phyloP scores from a whole-genome alignment of 1,284 basidiomycete genomes.

The Sporisorium reilianum region DNA sequence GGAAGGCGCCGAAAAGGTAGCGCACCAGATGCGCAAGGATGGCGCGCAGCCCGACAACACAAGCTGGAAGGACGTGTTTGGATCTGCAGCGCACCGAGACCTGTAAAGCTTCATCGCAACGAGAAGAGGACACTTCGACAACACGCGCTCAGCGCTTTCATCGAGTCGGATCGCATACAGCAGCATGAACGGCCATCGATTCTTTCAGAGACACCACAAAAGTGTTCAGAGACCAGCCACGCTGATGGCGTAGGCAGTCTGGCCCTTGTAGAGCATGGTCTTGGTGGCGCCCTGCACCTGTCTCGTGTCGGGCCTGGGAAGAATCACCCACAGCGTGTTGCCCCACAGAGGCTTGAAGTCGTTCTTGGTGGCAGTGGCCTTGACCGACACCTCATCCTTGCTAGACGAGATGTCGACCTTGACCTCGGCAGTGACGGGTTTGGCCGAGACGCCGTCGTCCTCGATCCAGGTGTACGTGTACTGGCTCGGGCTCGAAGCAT shows the following conservation, averaged over 20 bases:
- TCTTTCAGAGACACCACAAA: not conserved
- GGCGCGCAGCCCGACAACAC: slow-evolving; percentile 40
- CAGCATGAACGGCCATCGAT: not conserved
- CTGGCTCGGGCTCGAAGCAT: slow-evolving; percentile 20
- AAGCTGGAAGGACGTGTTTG: slow-evolving; percentile 39
- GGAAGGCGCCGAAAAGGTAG: slow-evolving; percentile 31
- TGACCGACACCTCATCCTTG: slow-evolving; percentile 62
- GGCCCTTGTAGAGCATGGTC: slow-evolving; percentile 37
- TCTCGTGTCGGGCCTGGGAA: slow-evolving; percentile 68
- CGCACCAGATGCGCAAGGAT: slow-evolving; percentile 23
- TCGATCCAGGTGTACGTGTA: slow-evolving; percentile 70
- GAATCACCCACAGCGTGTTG: slow-evolving; percentile 65
- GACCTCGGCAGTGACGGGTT: slow-evolving; percentile 65
- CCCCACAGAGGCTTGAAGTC: slow-evolving; percentile 71
- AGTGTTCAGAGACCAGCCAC: slow-evolving; percentile 26
- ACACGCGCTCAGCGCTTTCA: not conserved
- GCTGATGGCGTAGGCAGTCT: slow-evolving; percentile 39
- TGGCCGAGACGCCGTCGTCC: slow-evolving; percentile 70
- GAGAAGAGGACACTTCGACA: no score
- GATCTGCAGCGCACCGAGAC: slow-evolving; percentile 5
- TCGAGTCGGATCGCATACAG: not conserved
- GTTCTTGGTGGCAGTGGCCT: slow-evolving; percentile 55
- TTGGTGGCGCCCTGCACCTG: slow-evolving; percentile 43
- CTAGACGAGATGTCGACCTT: slow-evolving; percentile 62
- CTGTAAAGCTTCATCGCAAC: slow-evolving; percentile 9